phyloP scores from a whole-genome alignment of 176 grass and related monocot genomes.

The Hsuehochloa calcarea region DNA sequence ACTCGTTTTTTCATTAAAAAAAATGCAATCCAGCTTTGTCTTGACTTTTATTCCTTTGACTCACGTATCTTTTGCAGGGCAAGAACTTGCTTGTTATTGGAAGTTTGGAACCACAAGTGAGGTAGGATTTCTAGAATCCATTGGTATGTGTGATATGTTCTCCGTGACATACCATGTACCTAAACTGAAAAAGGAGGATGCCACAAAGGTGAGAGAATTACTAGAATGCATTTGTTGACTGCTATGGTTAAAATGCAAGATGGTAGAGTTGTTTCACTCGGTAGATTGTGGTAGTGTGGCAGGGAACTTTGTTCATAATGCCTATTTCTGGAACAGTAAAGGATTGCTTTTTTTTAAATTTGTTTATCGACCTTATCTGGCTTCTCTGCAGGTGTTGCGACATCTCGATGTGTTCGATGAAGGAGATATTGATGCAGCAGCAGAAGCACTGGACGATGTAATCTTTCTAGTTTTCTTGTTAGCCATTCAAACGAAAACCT shows the following conservation, averaged over 20 bases:
- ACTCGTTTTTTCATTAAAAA: background rate
- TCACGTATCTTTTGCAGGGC: conserved; percentile 39
- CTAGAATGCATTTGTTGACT: background rate
- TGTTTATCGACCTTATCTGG: conserved; percentile 3
- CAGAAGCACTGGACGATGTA: conserved; percentile 87
- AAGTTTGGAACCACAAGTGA: conserved; percentile 91
- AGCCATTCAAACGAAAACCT: background rate
- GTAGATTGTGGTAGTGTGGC: background rate
- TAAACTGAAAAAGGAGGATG: conserved; percentile 78
- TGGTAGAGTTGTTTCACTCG: background rate
- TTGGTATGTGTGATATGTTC: conserved; percentile 94
- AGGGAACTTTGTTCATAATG: background rate
- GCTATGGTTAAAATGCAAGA: background rate
- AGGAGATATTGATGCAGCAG: conserved; percentile 63
- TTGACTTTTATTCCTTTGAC: background rate
- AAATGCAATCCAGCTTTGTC: background rate
- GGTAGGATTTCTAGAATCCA: conserved; percentile 76
- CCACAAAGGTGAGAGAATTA: conserved; percentile 73
- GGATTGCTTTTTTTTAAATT: background rate
- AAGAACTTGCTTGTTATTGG: conserved; percentile 84
- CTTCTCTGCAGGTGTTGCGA: conserved; percentile 60
- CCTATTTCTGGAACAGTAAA: background rate
- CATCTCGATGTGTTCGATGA: conserved; percentile 73
- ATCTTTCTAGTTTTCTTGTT: conserved; percentile 20
- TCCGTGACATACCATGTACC: conserved; percentile 91